Evolutionary conservation across 768 basidiomycete species (phyloP).

Genomic region (Russula dissimulans): DNA sequence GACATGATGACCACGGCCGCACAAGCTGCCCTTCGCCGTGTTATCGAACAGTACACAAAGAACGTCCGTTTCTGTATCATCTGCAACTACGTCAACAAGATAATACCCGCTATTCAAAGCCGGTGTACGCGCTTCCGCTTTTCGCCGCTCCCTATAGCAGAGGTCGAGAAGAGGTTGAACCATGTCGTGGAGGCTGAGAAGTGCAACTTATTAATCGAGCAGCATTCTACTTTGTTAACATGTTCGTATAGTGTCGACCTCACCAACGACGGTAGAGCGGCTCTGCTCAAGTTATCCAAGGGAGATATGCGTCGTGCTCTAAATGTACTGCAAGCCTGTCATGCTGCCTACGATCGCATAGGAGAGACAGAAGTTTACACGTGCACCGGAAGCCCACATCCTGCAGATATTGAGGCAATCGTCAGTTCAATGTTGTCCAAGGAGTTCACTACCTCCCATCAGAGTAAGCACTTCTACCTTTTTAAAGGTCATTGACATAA

Average conservation of each 20-base stretch:
- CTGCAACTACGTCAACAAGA: conserved; percentile 99
- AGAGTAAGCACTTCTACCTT: conserved; percentile 39
- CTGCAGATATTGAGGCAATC: conserved; percentile 85
- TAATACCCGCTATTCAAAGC: conserved; percentile 95
- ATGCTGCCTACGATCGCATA: conserved; percentile 86
- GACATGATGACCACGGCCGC: conserved; percentile 99
- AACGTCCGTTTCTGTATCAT: conserved; percentile 99
- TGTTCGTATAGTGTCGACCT: conserved; percentile 59
- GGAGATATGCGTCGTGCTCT: conserved; percentile 97
- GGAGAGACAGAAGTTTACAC: conserved; percentile 92
- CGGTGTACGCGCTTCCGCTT: conserved; percentile 97
- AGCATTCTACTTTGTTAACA: not conserved
- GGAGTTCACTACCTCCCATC: conserved; percentile 88
- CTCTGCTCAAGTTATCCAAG: conserved; percentile 86
- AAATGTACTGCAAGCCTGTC: conserved; percentile 95
- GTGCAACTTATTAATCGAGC: conserved; percentile 36
- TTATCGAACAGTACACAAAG: conserved; percentile 97
- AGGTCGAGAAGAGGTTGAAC: conserved; percentile 77
- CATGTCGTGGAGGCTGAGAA: conserved; percentile 76
- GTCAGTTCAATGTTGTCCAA: conserved; percentile 94
- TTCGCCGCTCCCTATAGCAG: conserved; percentile 76
- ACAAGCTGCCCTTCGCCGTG: conserved; percentile 90
- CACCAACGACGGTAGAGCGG: conserved; percentile 77
- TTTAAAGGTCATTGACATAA: not conserved
- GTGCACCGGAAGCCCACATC: conserved; percentile 95